Percentiles rank a stretch among this genome's conserved stretches.
Conservation (phyloP, 2,329 filamentous ascomycete species). For the Parastagonospora nodorum region DNA sequence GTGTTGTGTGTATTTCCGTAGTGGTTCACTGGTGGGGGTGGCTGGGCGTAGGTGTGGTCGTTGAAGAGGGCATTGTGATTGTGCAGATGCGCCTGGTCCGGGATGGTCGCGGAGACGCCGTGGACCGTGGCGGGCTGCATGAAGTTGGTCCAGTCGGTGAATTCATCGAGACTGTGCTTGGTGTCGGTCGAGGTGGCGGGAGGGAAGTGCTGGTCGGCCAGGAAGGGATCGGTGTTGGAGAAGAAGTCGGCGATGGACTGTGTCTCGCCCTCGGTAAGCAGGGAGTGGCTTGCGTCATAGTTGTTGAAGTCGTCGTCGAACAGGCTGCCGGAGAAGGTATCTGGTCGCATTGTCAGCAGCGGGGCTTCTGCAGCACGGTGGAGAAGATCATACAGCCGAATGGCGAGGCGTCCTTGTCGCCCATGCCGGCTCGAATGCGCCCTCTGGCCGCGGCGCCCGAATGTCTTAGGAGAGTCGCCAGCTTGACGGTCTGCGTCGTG, state of each 20-base stretch:
- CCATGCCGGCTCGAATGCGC: constrained; percentile 36
- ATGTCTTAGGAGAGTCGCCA: constrained; percentile 34
- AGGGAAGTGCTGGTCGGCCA: constrained; percentile 19
- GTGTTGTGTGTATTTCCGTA: constrained; percentile 32
- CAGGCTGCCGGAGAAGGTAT: constrained; percentile 36
- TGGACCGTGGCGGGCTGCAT: constrained; percentile 40
- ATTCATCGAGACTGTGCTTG: constrained; percentile 30
- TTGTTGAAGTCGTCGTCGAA: constrained; percentile 17
- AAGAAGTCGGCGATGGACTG: constrained; percentile 42
- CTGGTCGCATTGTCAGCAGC: constrained; percentile 24
- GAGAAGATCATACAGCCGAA: constrained; percentile 38
- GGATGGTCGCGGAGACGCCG: constrained; percentile 41
- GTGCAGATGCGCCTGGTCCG: constrained; percentile 39
- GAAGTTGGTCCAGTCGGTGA: constrained; percentile 33
- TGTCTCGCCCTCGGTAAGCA: constrained; percentile 39
- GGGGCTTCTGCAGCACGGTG: background rate
- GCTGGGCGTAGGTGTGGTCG: constrained; percentile 24
- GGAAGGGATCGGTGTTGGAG: constrained; percentile 35
- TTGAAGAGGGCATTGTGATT: constrained; percentile 30
- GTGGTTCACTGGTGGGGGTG: constrained; percentile 17
- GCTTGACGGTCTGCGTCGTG: constrained; percentile 19
- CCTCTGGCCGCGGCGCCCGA: constrained; percentile 29
- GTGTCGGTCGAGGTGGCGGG: constrained; percentile 15
- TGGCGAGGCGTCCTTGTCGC: constrained; percentile 38
- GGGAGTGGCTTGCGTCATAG: constrained; percentile 28